Evolutionary conservation across 2,329 filamentous ascomycete species (phyloP), one percentile per base, ranked within the genome.

Genomic region (Claviceps sp.): DNA sequence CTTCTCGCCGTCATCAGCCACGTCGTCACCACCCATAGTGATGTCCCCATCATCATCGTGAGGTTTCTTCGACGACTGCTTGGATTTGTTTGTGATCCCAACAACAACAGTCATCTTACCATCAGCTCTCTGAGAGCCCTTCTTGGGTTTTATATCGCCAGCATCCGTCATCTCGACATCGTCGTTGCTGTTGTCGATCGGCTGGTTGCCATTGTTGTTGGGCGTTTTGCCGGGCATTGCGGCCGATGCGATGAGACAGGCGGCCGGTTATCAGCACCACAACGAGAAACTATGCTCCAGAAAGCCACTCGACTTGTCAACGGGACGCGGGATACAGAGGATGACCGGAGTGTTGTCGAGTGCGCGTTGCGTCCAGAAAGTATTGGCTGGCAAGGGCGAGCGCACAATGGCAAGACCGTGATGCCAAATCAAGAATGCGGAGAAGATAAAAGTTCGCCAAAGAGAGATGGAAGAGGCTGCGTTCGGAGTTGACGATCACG

Each of bases 71-170:
- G 81, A 76, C 53, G 77, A 69, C 70, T 80, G 70, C 63, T 77
- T 77, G 55, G 75, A 71, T 62, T 72, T 72, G 73, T 88, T 88
- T 58, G 82, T 79, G 53, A 83, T 84, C 51, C 85, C 84, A 45
- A 88, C 84, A 61, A 89, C 85, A 58, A 88, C 84, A 49, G 85
- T 88, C 84, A 88, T 88, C 72, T 88, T 84, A 61, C 83, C 82
- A 60, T 86, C 84, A 62, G 77, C 82, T 88, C 82, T 68, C 82
- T 83, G 61, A 62, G 64, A 20, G 30, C 65, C 63, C 70, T 81
- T 81, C 72, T 84, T 84, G 61, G 76, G 77, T 70, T 82, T 84
- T 62, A 72, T 70, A 72, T 85, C 86, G 61, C 76, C 70, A 63
- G 79, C 77, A 64, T 85, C 81, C 66, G 79, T 83, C 79, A 84